Percentiles rank a stretch among this genome's conserved stretches.
phyloP scores from a whole-genome alignment of 2,329 filamentous ascomycete species.

The Plenodomus biglobosus region DNA sequence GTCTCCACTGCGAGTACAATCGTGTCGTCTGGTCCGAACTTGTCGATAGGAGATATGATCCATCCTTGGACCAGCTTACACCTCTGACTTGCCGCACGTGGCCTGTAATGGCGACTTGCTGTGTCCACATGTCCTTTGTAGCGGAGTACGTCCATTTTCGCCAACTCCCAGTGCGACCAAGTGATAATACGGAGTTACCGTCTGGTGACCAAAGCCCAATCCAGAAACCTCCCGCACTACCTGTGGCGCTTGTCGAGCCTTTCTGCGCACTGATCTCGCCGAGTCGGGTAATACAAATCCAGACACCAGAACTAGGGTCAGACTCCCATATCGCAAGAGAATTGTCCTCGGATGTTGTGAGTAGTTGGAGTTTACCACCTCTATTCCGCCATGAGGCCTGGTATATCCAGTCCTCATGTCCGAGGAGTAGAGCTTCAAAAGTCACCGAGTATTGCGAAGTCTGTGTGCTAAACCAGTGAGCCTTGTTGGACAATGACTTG shows the following conservation, averaged over 20 bases:
- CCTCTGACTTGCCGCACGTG: conserved; percentile 82
- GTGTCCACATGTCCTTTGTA: conserved; percentile 69
- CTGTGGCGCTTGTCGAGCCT: conserved; percentile 92
- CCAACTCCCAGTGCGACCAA: conserved; percentile 94
- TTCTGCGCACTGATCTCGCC: conserved; percentile 95
- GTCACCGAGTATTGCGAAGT: conserved; percentile 73
- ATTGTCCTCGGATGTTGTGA: conserved; percentile 93
- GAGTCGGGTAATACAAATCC: conserved; percentile 81
- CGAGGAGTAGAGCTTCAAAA: conserved; percentile 89
- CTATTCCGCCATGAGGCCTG: conserved; percentile 72
- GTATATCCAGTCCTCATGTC: conserved; percentile 98
- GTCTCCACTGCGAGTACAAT: conserved; percentile 78
- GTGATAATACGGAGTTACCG: conserved; percentile 72
- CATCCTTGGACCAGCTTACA: conserved; percentile 79
- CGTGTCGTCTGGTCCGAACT: conserved; percentile 91
- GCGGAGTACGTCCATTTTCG: conserved; percentile 73
- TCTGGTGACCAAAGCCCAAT: conserved; percentile 87
- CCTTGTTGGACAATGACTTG: conserved; percentile 84
- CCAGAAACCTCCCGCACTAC: conserved; percentile 96
- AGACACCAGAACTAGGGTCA: conserved; percentile 81
- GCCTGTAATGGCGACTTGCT: conserved; percentile 75
- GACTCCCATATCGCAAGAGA: conserved; percentile 92
- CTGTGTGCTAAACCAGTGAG: conserved; percentile 68
- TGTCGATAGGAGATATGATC: conserved; percentile 84
- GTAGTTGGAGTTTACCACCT: conserved; percentile 64